These are phyloP conservation scores for Gryganskiella cystojenkinii DNA, from an alignment of 192 early-diverging fungal genomes.

Conservation along the genomic window DNA sequence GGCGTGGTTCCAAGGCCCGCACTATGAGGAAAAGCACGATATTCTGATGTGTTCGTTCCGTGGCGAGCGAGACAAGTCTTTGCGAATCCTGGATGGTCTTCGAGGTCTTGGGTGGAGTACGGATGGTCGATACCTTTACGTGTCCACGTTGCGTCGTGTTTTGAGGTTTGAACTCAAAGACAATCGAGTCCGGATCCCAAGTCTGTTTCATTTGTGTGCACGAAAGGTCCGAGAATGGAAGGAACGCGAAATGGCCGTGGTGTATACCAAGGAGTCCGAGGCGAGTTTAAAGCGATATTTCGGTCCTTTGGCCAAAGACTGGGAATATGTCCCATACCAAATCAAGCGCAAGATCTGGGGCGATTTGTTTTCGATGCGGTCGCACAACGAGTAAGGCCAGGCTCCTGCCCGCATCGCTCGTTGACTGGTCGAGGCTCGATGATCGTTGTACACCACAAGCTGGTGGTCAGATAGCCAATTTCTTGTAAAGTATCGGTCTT, in stretches of 20 bases:
- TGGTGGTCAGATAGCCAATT: no score
- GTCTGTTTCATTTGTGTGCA: conserved; percentile 40
- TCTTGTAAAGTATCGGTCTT: no score
- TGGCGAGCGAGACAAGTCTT: conserved; percentile 50
- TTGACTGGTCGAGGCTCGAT: no score
- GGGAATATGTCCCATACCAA: conserved; percentile 28
- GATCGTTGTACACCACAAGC: no score
- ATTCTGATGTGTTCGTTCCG: conserved; percentile 63
- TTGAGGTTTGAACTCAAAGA: conserved; percentile 54
- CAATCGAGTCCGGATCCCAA: conserved; percentile 21
- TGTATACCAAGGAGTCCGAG: background rate
- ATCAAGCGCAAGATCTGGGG: conserved; percentile 44
- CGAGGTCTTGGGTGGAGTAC: conserved; percentile 60
- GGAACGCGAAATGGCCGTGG: conserved; percentile 15
- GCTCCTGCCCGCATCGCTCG: no score
- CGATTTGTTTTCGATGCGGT: conserved; percentile 20
- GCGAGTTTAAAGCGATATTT: conserved; percentile 2
- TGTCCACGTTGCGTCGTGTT: conserved; percentile 57
- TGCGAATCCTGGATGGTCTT: conserved; percentile 59
- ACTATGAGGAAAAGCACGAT: conserved; percentile 57
- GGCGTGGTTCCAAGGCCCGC: conserved; percentile 9
- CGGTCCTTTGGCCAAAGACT: conserved; percentile 12
- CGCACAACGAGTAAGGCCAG: conserved; percentile 16
- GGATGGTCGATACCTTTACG: conserved; percentile 57
- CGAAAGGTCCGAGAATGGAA: conserved; percentile 45